phyloP scores from a whole-genome alignment of 2,329 filamentous ascomycete genomes.

The Verticillium isaacii region DNA sequence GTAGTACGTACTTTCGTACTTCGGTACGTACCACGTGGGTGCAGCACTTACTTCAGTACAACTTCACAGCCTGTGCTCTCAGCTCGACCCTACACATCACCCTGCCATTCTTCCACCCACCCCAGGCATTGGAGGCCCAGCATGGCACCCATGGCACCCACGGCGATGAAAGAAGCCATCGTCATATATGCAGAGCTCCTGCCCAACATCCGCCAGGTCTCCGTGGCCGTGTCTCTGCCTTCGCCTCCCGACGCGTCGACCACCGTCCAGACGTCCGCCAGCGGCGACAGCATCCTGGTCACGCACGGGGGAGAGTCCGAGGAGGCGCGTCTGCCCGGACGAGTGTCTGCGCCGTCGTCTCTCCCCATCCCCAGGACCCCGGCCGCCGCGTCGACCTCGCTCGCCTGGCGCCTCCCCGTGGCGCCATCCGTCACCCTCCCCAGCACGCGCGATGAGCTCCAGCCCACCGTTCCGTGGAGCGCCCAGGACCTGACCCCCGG shows the following conservation, averaged over 20 bases:
- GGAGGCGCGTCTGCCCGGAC: constrained; percentile 37
- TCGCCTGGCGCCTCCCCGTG: constrained; percentile 53
- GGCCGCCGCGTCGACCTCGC: constrained; percentile 13
- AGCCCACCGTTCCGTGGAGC: constrained; percentile 45
- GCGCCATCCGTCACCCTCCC: constrained; percentile 16
- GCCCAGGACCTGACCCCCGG: constrained; percentile 39
- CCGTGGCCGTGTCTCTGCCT: constrained; percentile 48
- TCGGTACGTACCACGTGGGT: no score
- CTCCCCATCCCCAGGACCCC: constrained; percentile 28
- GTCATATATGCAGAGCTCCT: constrained; percentile 61
- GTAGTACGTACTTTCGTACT: no score
- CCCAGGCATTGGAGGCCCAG: neutral
- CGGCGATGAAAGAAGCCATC: neutral
- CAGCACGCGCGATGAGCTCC: constrained; percentile 20
- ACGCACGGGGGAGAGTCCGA: constrained; percentile 35
- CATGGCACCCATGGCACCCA: neutral
- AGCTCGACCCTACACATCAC: neutral
- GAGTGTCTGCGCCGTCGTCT: constrained; percentile 23
- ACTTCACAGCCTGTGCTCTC: neutral
- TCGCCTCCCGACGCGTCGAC: constrained; percentile 30
- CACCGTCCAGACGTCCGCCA: constrained; percentile 38
- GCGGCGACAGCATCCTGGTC: constrained; percentile 41
- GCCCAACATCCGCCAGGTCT: constrained; percentile 59
- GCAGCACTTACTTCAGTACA: no score
- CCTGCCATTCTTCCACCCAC: no score